Conservation (phyloP, 768 basidiomycete species). For the Crassisporium funariophilum region DNA sequence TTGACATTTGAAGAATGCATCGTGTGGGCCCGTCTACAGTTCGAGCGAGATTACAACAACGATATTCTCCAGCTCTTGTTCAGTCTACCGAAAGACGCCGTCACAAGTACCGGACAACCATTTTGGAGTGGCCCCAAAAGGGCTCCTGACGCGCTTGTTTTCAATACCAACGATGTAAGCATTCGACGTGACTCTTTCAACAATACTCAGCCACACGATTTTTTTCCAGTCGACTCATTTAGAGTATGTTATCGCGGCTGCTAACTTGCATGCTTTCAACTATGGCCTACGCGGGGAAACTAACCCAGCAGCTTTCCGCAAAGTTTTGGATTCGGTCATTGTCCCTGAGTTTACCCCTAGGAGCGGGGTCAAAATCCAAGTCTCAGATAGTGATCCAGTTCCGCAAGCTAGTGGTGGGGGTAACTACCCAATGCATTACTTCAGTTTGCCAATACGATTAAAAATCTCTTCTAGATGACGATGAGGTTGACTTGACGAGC, state of each 20-base stretch:
- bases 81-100: constrained; percentile 93
- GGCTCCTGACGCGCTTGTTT: constrained; percentile 87
- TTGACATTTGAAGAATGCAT: constrained; percentile 97
- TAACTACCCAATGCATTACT: constrained; percentile 22
- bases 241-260: constrained; percentile 86
- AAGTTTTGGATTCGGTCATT: constrained; percentile 77
- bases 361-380: constrained; percentile 90
- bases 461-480: constrained; percentile 44
- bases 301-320: constrained; percentile 78
- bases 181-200: constrained; percentile 1
- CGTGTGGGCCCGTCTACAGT: constrained; percentile 93
- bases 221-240: constrained; percentile 74
- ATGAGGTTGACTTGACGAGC: constrained; percentile 56
- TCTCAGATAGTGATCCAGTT: constrained; percentile 90
- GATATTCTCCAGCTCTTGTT: constrained; percentile 90
- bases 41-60: constrained; percentile 92
- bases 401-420: constrained; percentile 50
- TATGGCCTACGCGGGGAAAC: constrained; percentile 93
- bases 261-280: constrained; percentile 97
- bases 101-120: constrained; percentile 89
- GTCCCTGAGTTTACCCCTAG: constrained; percentile 94
- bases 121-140: constrained; percentile 99
- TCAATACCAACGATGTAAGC: constrained; percentile 85
- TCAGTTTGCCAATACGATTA: constrained; percentile 9
- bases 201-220: constrained; percentile 11